phyloP scores from a whole-genome alignment of 1,284 basidiomycete species.

The Cryptococcus sp. region DNA sequence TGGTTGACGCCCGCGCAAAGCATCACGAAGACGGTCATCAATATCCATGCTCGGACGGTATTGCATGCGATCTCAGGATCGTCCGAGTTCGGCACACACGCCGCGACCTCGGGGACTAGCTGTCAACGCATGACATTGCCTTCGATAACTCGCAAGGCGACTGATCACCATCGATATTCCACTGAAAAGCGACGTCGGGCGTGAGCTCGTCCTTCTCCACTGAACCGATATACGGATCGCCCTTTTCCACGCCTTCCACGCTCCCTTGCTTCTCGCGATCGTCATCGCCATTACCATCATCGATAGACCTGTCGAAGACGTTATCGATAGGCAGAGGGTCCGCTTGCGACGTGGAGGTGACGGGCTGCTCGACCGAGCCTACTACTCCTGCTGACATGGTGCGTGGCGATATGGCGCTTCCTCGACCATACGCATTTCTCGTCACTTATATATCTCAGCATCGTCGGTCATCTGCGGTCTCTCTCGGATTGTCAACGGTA shows the following conservation, averaged over 20 bases:
- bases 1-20: constrained; percentile 69
- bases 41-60: constrained; percentile 28
- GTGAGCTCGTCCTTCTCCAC: constrained; percentile 22
- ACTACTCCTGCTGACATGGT: not conserved
- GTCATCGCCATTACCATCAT: not conserved
- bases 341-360: not conserved
- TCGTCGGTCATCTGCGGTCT: too few species aligned
- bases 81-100: constrained; percentile 35
- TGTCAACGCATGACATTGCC: not conserved
- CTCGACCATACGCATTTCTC: not conserved
- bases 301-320: not conserved
- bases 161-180: constrained; percentile 31
- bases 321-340: not conserved
- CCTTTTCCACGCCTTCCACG: not conserved
- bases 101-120: constrained; percentile 31
- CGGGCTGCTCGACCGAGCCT: not conserved
- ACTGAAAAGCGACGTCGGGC: constrained; percentile 25
- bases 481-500: too few species aligned
- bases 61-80: constrained; percentile 27
- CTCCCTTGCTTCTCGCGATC: not conserved
- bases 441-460: too few species aligned
- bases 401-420: not conserved
- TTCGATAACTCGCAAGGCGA: constrained; percentile 23
- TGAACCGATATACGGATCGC: not conserved
- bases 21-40: constrained; percentile 50